Conservation (phyloP, 345 rosid species). For the Luvunga scandens region DNA sequence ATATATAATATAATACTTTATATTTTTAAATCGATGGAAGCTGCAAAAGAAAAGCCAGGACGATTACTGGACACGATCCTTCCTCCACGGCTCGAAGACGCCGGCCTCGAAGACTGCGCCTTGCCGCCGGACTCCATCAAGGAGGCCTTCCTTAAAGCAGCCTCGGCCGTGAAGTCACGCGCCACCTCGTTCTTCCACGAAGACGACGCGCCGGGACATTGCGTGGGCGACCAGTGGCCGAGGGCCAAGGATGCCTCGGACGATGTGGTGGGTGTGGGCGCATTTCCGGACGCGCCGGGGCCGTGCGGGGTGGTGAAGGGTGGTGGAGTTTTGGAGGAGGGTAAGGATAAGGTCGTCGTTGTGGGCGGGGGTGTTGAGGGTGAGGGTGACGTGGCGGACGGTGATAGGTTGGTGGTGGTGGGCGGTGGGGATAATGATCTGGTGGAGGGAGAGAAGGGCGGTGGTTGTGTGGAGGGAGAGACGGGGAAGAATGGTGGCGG, state of each 20-base stretch:
- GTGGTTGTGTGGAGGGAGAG: constrained; percentile 28
- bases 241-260: constrained; percentile 4
- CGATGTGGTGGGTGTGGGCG: constrained; percentile 17
- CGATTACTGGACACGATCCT: constrained; percentile 43
- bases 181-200: constrained; percentile 48
- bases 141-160: constrained; percentile 71
- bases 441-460: constrained; percentile 15
- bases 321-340: constrained; percentile 21
- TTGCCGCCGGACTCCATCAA: constrained; percentile 59
- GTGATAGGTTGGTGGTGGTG: too few relatives aligned
- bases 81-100: constrained; percentile 65
- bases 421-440: too few relatives aligned
- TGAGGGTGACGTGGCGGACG: too few relatives aligned
- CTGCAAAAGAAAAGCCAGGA: constrained; percentile 27
- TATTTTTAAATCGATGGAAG: constrained; percentile 27
- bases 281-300: constrained; percentile 9
- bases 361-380: constrained; percentile 30
- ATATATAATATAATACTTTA: neutral
- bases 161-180: constrained; percentile 50
- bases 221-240: constrained; percentile 16
- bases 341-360: constrained; percentile 26
- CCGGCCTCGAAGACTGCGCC: constrained; percentile 77
- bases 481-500: constrained; percentile 25
- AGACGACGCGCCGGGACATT: constrained; percentile 12
- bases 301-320: constrained; percentile 32